phyloP scores from a whole-genome alignment of 73 alveolate genomes.

The Stentor roeselii region DNA sequence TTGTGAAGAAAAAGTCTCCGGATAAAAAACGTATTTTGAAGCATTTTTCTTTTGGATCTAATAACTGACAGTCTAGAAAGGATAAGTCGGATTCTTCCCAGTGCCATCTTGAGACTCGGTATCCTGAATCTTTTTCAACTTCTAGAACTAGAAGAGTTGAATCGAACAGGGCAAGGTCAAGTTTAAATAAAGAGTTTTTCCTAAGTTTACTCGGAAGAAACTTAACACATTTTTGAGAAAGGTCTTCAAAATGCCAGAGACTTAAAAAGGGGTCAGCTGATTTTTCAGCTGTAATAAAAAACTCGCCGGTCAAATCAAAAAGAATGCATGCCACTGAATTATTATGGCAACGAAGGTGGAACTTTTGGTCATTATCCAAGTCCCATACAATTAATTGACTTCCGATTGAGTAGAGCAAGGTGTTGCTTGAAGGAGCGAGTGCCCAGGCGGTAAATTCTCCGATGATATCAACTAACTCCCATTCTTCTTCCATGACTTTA shows the following conservation, averaged over 20 bases:
- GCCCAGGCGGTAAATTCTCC: background rate
- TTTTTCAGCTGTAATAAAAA: background rate
- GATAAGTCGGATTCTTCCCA: background rate
- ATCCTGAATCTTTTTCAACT: background rate
- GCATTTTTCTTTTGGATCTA: background rate
- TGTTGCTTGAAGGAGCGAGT: background rate
- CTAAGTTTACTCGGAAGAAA: background rate
- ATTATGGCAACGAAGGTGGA: background rate
- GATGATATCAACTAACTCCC: background rate
- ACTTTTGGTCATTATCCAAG: background rate
- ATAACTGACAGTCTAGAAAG: background rate
- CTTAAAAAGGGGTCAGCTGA: background rate
- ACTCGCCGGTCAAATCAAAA: background rate
- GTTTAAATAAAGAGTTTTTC: background rate
- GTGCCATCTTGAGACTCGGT: background rate
- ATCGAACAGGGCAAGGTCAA: background rate
- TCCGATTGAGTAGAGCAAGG: background rate
- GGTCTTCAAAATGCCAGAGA: background rate
- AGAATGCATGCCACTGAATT: background rate
- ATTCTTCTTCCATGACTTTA: slow-evolving; percentile 3
- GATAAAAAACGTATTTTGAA: background rate
- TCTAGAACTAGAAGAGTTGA: background rate
- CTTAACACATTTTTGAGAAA: background rate
- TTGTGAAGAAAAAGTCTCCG: background rate
- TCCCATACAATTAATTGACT: background rate